These are phyloP conservation scores for Solanum hybrid DNA, from an alignment of 305 asterid species.

Conservation along the genomic window DNA sequence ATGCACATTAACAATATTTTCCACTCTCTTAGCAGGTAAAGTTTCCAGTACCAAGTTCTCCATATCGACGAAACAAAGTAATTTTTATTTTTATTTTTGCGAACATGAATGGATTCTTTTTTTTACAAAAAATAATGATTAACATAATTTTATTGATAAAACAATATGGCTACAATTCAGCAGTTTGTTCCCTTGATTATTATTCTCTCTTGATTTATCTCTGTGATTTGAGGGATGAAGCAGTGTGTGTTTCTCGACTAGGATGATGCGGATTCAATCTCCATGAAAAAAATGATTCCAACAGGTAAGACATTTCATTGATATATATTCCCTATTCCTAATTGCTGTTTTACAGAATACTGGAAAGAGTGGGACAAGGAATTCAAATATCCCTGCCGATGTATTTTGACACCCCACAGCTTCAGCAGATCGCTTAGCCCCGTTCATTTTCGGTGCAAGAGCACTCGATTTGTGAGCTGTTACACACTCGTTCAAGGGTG, in stretches of 20 bases:
- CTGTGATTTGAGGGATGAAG: neutral
- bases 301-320: neutral
- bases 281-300: neutral
- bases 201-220: neutral
- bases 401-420: neutral
- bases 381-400: neutral
- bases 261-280: neutral
- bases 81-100: neutral
- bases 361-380: neutral
- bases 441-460: neutral
- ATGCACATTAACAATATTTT: neutral
- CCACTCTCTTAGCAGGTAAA: neutral
- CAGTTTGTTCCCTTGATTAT: neutral
- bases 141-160: neutral
- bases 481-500: neutral
- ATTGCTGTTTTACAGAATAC: neutral
- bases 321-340: neutral
- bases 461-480: neutral
- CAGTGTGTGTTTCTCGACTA: neutral
- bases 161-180: neutral
- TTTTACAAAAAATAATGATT: neutral
- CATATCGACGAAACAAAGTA: neutral
- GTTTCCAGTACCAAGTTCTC: neutral
- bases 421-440: neutral
- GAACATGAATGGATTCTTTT: neutral